Percentiles rank a stretch among this genome's conserved stretches.
These are phyloP conservation scores for Neurospora sp. DNA, from an alignment of 495 filamentous ascomycete species.

Conservation along the genomic window DNA sequence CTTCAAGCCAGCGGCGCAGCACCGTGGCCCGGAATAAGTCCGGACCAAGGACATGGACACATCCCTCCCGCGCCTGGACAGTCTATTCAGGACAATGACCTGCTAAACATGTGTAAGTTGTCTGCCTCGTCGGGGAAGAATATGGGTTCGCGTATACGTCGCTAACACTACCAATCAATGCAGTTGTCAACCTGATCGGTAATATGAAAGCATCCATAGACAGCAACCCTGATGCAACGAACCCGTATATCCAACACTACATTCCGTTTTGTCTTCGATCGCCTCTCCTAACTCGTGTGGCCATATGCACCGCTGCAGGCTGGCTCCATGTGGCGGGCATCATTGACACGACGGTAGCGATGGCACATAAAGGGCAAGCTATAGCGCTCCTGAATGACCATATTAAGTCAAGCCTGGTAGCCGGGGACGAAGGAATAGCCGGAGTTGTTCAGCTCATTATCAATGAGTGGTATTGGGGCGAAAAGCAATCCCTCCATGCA, in stretches of 20 bases:
- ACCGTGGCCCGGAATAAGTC: constrained; percentile 6
- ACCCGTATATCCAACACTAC: constrained; percentile 25
- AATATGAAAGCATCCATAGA: constrained; percentile 34
- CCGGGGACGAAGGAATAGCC: constrained; percentile 26
- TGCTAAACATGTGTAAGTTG: constrained; percentile 24
- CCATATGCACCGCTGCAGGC: constrained; percentile 29
- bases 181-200: constrained; percentile 50
- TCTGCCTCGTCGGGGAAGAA: background rate
- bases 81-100: constrained; percentile 16
- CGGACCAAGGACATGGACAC: constrained; percentile 4
- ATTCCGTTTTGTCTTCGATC: constrained; percentile 26
- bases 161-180: background rate
- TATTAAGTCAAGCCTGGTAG: constrained; percentile 17
- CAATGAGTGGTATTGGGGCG: constrained; percentile 32
- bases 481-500: constrained; percentile 17
- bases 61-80: constrained; percentile 7
- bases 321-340: constrained; percentile 29
- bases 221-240: constrained; percentile 26
- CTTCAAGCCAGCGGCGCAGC: background rate
- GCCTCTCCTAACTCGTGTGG: constrained; percentile 22
- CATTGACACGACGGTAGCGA: constrained; percentile 23
- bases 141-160: background rate
- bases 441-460: constrained; percentile 28
- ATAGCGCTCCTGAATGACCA: constrained; percentile 28
- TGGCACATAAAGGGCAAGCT: constrained; percentile 25